These are phyloP conservation scores for Ceratobasidium theobromae DNA, from an alignment of 1,284 basidiomycete genomes.

Conservation along the genomic window DNA sequence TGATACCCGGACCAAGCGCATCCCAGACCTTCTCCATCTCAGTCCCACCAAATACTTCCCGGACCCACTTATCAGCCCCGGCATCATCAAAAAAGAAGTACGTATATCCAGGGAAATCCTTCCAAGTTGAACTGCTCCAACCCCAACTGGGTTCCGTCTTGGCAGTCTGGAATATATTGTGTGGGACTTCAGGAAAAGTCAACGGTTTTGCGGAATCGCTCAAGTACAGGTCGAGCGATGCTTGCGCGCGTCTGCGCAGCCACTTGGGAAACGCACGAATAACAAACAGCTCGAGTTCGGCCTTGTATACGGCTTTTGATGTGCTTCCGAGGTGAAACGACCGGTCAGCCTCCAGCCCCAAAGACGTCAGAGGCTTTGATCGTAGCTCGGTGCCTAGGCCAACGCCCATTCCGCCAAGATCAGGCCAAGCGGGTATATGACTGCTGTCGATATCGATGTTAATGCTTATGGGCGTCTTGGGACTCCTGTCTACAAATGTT, in stretches of 20 bases:
- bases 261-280: constrained; percentile 32
- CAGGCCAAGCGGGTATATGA: too few species aligned
- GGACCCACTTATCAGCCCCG: constrained; percentile 41
- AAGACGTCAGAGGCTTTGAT: constrained; percentile 30
- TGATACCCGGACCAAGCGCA: constrained; percentile 43
- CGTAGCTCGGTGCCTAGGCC: background rate
- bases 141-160: constrained; percentile 25
- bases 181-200: constrained; percentile 1
- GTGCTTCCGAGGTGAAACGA: constrained; percentile 35
- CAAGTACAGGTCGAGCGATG: constrained; percentile 31
- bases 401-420: background rate
- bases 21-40: constrained; percentile 43
- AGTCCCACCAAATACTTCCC: constrained; percentile 38
- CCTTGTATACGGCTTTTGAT: constrained; percentile 28
- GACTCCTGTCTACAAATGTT: background rate
- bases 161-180: constrained; percentile 37
- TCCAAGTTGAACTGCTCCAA: constrained; percentile 29
- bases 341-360: constrained; percentile 37
- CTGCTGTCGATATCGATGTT: too few species aligned
- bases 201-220: background rate
- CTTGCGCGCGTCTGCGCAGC: constrained; percentile 17
- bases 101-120: constrained; percentile 19
- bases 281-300: constrained; percentile 35
- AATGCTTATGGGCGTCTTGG: too few species aligned
- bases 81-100: constrained; percentile 44